Base-by-base conservation (phyloP, 495 filamentous ascomycete species). In the Aspergillus sclerotioniger region DNA sequence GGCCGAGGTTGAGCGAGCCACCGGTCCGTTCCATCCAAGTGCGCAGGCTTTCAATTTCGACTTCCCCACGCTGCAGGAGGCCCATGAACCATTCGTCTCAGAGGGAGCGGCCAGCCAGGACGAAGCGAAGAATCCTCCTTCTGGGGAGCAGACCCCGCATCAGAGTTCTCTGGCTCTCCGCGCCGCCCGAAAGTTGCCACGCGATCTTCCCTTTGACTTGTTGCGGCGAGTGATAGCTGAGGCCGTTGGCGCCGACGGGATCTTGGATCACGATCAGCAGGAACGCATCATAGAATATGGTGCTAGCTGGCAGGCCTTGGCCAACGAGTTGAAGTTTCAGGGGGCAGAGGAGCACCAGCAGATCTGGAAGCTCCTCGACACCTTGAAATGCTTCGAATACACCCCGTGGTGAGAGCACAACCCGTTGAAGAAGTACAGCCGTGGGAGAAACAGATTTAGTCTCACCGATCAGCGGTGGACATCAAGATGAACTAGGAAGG, bases 261-360 rank as follows among this genome's bases (percentile, higher is more conserved):
- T 76, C 39, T 54, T 78, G 39, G 70, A 71, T 56, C 47, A 39
- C 7, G 57, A 62, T 4, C 75, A 78, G 56, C 74, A 76, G 57
- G 43, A 17, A 1, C 58, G 54, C 12, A 64, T 71, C 43, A 58
- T 73, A 19, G 55, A 60, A 12, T 70, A 71, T 52, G 68, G 67
- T 3, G 43, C 63, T 17, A 62, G 68, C 44, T 68, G 68, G 71
- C 45, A 68, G 16, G 60, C 59, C 12, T 21, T 71, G 3, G 58
- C 53, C 0, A 59, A 64, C 17, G 66, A 67, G 54, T 31, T 71
- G 52, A 60, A 46, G 2, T 67, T 69, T 39, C 62, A 61, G 35
- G 70, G 70, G 0, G 62, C 57, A 2, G 57, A 65, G 17, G 49
- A 60, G n/a, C 54, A 71, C 44, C 66, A 73, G 58, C 67, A 71